Percentiles rank a stretch among this genome's conserved stretches.
Evolutionary conservation across 2,329 filamentous ascomycete species (phyloP).

Genomic region (Botrytis sinoallii): DNA sequence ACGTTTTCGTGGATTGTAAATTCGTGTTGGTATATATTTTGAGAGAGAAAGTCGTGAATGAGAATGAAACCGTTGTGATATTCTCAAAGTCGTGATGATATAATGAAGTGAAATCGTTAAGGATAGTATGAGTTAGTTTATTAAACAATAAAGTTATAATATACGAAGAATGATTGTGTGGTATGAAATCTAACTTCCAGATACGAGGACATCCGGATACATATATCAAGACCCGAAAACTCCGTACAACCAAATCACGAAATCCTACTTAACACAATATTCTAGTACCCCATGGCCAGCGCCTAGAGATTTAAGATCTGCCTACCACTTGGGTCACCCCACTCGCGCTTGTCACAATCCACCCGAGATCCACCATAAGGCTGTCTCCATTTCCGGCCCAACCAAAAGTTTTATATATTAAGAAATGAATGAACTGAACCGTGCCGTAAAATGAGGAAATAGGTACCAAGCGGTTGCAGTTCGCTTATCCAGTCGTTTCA

Average conservation of each 20-base stretch:
- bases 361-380: conserved; percentile 13
- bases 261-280: not conserved
- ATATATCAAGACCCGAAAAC: conserved; percentile 6
- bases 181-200: not conserved
- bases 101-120: conserved; percentile 1
- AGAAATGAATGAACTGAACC: not conserved
- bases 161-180: not conserved
- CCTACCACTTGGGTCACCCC: not conserved
- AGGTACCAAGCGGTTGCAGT: conserved; percentile 4
- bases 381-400: conserved; percentile 11
- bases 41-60: not conserved
- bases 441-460: not conserved
- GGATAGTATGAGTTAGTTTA: not conserved
- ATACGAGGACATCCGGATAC: not conserved
- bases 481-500: conserved; percentile 9
- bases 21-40: not conserved
- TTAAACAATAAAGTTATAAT: conserved; percentile 10
- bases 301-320: conserved; percentile 9
- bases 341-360: conserved; percentile 12
- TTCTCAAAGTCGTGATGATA: not conserved
- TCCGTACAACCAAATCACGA: not conserved
- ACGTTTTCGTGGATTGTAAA: not conserved
- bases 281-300: conserved; percentile 8
- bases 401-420: not conserved
- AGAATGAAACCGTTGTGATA: not conserved